These are phyloP conservation scores for Lactarius sanguifluus DNA, from an alignment of 768 basidiomycete species.

Conservation along the genomic window DNA sequence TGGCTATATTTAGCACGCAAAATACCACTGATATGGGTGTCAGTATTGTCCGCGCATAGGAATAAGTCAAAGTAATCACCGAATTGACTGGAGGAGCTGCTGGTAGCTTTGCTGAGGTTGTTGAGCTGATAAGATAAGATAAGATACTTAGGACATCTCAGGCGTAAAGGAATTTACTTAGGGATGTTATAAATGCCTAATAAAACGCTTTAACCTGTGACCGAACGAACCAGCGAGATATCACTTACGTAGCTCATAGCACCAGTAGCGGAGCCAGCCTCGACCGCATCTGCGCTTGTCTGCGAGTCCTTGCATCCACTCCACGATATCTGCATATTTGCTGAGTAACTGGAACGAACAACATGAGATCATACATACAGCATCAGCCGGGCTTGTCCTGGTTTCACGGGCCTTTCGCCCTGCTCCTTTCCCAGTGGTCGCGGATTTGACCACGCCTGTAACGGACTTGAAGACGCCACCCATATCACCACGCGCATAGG, in stretches of 20 bases:
- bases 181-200: constrained; percentile 60
- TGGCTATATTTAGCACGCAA: constrained; percentile 63
- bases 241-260: constrained; percentile 76
- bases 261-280: constrained; percentile 70
- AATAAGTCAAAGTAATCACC: constrained; percentile 38
- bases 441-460: constrained; percentile 70
- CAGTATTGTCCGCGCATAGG: not conserved
- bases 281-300: constrained; percentile 77
- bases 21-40: constrained; percentile 44
- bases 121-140: constrained; percentile 35
- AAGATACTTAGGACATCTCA: not conserved
- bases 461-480: constrained; percentile 74
- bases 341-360: constrained; percentile 2
- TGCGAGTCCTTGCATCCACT: constrained; percentile 84
- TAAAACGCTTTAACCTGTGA: not conserved
- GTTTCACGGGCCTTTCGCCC: constrained; percentile 53
- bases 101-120: constrained; percentile 64
- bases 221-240: not conserved
- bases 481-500: constrained; percentile 79
- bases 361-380: constrained; percentile 50
- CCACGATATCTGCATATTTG: constrained; percentile 66
- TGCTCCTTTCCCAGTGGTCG: constrained; percentile 63
- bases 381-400: constrained; percentile 87
- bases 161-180: constrained; percentile 44
- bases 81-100: constrained; percentile 56